Evolutionary conservation across 176 grass and related monocot species (phyloP).

Genomic region (Guadua angustifolia): DNA sequence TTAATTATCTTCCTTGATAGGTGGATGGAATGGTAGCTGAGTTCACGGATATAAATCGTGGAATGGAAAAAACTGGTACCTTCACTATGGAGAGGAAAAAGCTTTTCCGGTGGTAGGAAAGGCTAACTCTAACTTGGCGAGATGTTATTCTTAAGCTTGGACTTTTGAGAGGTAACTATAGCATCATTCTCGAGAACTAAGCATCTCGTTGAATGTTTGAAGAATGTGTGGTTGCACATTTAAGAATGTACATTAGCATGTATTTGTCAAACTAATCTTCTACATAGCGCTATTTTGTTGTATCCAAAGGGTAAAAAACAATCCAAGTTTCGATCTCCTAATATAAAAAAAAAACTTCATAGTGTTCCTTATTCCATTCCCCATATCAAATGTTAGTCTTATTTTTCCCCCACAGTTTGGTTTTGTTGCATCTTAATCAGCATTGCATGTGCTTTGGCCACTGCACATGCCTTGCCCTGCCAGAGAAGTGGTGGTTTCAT

Average conservation of each 20-base stretch:
- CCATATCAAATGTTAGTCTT: no score
- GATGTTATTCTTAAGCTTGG: conserved; percentile 99
- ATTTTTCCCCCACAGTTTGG: no score
- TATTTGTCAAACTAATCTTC: background rate
- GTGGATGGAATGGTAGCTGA: conserved; percentile 98
- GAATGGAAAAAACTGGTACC: conserved; percentile 97
- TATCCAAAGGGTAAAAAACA: background rate
- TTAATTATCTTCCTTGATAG: conserved; percentile 60
- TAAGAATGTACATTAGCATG: background rate
- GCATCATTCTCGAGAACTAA: conserved; percentile 32
- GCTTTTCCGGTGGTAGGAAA: conserved; percentile 99
- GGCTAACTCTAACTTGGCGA: conserved; percentile 96
- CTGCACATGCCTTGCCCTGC: background rate
- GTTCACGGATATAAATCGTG: conserved; percentile 95
- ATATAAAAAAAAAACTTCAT: conserved; percentile 30
- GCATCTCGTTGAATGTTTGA: background rate
- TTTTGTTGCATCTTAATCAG: no score
- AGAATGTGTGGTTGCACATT: conserved; percentile 3
- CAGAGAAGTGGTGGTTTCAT: conserved; percentile 14
- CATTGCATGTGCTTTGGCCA: conserved; percentile 4
- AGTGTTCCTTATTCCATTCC: conserved; percentile 12
- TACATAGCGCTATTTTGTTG: background rate
- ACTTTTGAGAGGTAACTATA: conserved; percentile 82
- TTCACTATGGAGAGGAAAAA: conserved; percentile 99
- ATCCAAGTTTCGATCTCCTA: background rate